Base-by-base conservation (phyloP, 768 basidiomycete genomes). In the Hygrophorus russula region DNA sequence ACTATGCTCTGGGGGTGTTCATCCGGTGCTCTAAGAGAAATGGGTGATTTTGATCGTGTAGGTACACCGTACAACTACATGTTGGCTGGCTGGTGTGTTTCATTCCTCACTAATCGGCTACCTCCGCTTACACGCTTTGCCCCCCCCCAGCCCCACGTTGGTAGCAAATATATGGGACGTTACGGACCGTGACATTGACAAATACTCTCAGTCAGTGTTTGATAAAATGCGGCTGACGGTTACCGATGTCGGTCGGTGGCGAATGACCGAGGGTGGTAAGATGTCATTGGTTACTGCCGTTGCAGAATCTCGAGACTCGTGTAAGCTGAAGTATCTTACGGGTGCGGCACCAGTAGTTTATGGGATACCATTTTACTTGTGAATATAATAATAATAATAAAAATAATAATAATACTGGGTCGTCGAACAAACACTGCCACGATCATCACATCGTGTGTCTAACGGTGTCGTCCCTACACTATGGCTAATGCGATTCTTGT, bases 1-100 rank as follows among this genome's bases (percentile, higher is more conserved):
- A 85, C 87, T 1, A 92, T 98, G 89, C 73, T 99, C 2, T 99
- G 94, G 96, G 96, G 96, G 0, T 99, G 96, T 67, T 99, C 96
- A 0, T 97, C 93, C 0, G 96, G 94, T 8, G 64, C 75, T 1
- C 60, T 99, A 49, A 72, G 74, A 44, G 88, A 94, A 38, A 88
- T 89, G 78, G 96, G 96, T 3, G 90, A 96, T 51, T 93, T 92
- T 53, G 96, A 98, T 55, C 71, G 88, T 8, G 73, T 76, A 11
- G 96, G 96, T 14, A 97, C 90, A 11, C 90, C 96, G 0, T 81
- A 87, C 59, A 82, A 90, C 52, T 99, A 99, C 59, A 89, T 97
- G 85, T 57, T 97, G n/a, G 89, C 83, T 33, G 96, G 94, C 55
- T 94, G 93, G 94, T 97, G 55, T 56, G 92, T 73, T 7, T 6